These are phyloP conservation scores for Salix exigua DNA, from an alignment of 345 rosid genomes.

Conservation along the genomic window DNA sequence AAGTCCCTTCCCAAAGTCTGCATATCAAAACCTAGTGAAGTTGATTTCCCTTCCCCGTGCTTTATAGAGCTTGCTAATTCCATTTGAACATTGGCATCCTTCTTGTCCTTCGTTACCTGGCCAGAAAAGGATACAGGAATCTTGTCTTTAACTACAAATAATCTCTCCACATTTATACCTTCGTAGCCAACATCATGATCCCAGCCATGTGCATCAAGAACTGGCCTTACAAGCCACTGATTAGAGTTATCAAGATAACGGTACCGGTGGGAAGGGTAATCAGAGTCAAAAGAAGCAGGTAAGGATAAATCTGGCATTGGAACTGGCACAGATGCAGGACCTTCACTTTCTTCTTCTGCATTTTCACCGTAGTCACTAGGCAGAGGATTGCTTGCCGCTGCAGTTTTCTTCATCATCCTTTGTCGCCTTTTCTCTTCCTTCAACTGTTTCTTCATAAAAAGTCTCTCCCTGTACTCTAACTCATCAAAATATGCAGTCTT, in stretches of 20 bases:
- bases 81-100: slow-evolving; percentile 81
- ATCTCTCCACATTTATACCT: slow-evolving; percentile 78
- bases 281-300: slow-evolving; percentile 93
- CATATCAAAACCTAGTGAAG: slow-evolving; percentile 83
- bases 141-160: slow-evolving; percentile 69
- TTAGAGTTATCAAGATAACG: slow-evolving; percentile 78
- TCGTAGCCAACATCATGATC: slow-evolving; percentile 98
- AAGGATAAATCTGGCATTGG: slow-evolving; percentile 88
- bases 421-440: slow-evolving; percentile 75
- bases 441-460: slow-evolving; percentile 83
- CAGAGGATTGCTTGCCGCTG: slow-evolving; percentile 54
- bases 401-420: slow-evolving; percentile 69
- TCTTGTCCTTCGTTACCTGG: slow-evolving; percentile 87
- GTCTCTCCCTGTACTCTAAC: slow-evolving; percentile 78
- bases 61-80: slow-evolving; percentile 76
- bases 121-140: slow-evolving; percentile 80
- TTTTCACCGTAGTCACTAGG: slow-evolving; percentile 45
- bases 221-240: slow-evolving; percentile 96
- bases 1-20: slow-evolving; percentile 88
- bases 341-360: slow-evolving; percentile 69
- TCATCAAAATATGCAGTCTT: slow-evolving; percentile 83
- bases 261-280: slow-evolving; percentile 93
- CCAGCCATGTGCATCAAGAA: slow-evolving; percentile 94
- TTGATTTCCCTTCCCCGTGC: slow-evolving; percentile 78
- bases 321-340: slow-evolving; percentile 81